Conservation (phyloP, 2,329 filamentous ascomycete genomes). For the Calonectria pauciramosa region DNA sequence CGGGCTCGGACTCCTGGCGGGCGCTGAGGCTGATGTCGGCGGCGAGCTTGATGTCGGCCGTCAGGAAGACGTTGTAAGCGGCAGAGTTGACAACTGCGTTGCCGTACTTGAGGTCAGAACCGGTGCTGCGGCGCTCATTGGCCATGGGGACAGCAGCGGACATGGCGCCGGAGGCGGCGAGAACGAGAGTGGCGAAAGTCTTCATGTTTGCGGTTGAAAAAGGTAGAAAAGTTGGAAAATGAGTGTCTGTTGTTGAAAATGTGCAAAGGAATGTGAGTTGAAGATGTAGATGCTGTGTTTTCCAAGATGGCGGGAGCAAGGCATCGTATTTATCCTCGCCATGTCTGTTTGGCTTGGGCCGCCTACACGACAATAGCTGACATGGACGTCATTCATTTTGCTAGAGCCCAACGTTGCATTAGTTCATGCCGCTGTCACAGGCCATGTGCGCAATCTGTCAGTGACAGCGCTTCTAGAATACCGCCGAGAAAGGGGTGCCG, state of each 20-base stretch:
- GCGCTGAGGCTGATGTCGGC: neutral
- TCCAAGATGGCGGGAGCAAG: too few relatives aligned
- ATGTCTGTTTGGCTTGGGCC: too few relatives aligned
- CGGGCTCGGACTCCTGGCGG: neutral
- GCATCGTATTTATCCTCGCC: neutral
- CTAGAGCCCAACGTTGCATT: neutral
- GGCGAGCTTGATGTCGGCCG: neutral
- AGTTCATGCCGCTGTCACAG: neutral
- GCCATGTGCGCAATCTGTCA: neutral
- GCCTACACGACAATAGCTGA: neutral
- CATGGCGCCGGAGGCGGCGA: conserved; percentile 3
- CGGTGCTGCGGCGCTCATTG: neutral
- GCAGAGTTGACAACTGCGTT: neutral
- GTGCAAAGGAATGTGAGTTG: neutral
- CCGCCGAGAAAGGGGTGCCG: neutral
- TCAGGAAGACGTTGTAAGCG: neutral
- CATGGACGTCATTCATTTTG: neutral
- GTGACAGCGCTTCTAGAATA: neutral
- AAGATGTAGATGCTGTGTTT: neutral
- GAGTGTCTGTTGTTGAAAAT: neutral
- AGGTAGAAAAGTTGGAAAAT: too few relatives aligned
- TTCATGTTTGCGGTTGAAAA: neutral
- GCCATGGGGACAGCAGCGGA: neutral
- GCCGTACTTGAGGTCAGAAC: neutral
- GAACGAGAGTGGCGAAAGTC: neutral